phyloP scores from a whole-genome alignment of 129 eudicot genomes.

The Oenanthe sinensis region DNA sequence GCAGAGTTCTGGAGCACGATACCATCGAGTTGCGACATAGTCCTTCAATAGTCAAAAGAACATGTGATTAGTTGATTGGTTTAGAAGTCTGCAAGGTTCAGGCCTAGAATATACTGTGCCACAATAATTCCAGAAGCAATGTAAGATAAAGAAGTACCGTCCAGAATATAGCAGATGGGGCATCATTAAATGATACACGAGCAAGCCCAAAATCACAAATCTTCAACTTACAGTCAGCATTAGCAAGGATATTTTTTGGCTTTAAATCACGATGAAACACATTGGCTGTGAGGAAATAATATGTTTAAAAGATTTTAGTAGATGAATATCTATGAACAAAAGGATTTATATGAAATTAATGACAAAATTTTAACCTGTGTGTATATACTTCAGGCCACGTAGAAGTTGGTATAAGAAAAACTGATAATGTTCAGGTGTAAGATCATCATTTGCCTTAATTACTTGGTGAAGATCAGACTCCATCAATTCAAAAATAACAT shows the following conservation, averaged over 20 bases:
- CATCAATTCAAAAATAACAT: slow-evolving; percentile 72
- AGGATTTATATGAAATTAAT: neutral
- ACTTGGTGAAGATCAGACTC: slow-evolving; percentile 86
- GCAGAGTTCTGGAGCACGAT: slow-evolving; percentile 92
- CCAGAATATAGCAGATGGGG: slow-evolving; percentile 71
- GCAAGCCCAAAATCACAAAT: slow-evolving; percentile 78
- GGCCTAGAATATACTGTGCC: neutral
- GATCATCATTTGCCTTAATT: slow-evolving; percentile 79
- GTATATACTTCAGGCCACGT: slow-evolving; percentile 79
- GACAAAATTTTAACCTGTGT: slow-evolving; percentile 46
- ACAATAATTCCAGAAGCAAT: neutral
- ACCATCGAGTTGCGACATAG: slow-evolving; percentile 92
- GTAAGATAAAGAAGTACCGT: slow-evolving; percentile 31
- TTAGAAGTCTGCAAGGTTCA: neutral
- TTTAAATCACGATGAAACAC: slow-evolving; percentile 72
- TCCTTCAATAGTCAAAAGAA: slow-evolving; percentile 36
- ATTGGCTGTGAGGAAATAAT: slow-evolving; percentile 35
- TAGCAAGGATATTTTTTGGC: slow-evolving; percentile 69
- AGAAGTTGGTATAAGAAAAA: slow-evolving; percentile 81
- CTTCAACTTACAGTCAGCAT: slow-evolving; percentile 70
- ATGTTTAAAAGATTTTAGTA: neutral
- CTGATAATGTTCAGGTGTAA: slow-evolving; percentile 82
- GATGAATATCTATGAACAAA: neutral
- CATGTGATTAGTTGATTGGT: neutral
- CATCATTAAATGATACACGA: slow-evolving; percentile 63